phyloP scores from a whole-genome alignment of 2,329 filamentous ascomycete genomes.

The Immersiporthe knoxdaviesiana region DNA sequence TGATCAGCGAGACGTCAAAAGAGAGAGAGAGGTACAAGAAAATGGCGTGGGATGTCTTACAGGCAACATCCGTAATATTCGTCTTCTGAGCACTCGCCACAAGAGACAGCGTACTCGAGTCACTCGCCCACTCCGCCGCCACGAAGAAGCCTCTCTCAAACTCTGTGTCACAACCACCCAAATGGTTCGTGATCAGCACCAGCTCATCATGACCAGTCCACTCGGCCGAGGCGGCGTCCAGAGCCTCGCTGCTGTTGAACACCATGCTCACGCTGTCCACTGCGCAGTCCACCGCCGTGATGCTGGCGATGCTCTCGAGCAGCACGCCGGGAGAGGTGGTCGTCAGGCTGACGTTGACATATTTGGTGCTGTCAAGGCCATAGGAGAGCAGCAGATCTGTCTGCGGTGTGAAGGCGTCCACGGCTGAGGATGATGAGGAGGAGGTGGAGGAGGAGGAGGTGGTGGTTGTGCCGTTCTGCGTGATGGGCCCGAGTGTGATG shows the following conservation, averaged over 20 bases:
- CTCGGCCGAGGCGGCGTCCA: slow-evolving; percentile 14
- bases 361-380: slow-evolving; percentile 15
- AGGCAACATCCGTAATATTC: slow-evolving; percentile 4
- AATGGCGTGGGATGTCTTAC: neutral
- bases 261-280: slow-evolving; percentile 16
- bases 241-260: slow-evolving; percentile 16
- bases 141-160: slow-evolving; percentile 26
- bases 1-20: neutral
- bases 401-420: slow-evolving; percentile 6
- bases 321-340: slow-evolving; percentile 16
- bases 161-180: slow-evolving; percentile 25
- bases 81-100: slow-evolving; percentile 20
- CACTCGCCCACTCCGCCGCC: slow-evolving; percentile 1
- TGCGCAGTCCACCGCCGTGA: slow-evolving; percentile 19
- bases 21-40: too few relatives aligned
- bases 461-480: slow-evolving; percentile 1
- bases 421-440: neutral
- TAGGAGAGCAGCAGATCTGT: slow-evolving; percentile 19
- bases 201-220: slow-evolving; percentile 21
- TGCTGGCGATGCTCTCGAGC: slow-evolving; percentile 19
- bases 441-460: too few relatives aligned
- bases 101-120: neutral
- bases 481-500: slow-evolving; percentile 18
- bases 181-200: slow-evolving; percentile 22
- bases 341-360: slow-evolving; percentile 21